A percentile compares a stretch with the other conserved stretches of the same genome.
phyloP scores from a whole-genome alignment of 345 rosid genomes.

The Acer negundo region DNA sequence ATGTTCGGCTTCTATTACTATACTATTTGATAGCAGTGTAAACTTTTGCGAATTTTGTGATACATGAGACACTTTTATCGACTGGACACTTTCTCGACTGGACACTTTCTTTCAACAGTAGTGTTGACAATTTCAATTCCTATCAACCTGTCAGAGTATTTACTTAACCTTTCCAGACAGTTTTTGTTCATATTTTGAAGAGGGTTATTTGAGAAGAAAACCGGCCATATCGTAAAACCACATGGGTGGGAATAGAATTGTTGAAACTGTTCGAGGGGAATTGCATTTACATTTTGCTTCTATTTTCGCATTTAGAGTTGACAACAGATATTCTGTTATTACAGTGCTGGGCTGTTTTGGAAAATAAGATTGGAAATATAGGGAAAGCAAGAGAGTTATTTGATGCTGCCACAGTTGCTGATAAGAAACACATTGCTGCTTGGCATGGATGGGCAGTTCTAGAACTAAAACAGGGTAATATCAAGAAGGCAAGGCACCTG shows the following conservation, averaged over 20 bases:
- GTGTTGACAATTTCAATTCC: too few relatives aligned
- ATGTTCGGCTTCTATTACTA: not conserved
- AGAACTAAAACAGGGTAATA: slow-evolving; percentile 87
- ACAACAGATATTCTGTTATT: slow-evolving; percentile 22
- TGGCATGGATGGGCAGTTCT: slow-evolving; percentile 99
- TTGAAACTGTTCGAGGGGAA: not conserved
- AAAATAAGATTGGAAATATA: slow-evolving; percentile 76
- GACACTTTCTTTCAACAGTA: too few relatives aligned
- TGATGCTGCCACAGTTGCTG: slow-evolving; percentile 97
- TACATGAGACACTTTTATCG: not conserved
- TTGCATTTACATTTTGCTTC: slow-evolving; percentile 1
- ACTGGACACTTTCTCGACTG: not conserved
- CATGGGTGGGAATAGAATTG: not conserved
- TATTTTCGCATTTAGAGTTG: slow-evolving; percentile 7
- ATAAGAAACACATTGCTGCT: slow-evolving; percentile 83
- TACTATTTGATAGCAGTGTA: not conserved
- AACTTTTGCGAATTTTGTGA: not conserved
- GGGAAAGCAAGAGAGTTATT: slow-evolving; percentile 87
- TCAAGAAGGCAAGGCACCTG: slow-evolving; percentile 89
- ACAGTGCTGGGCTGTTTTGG: slow-evolving; percentile 99
- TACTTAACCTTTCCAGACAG: too few relatives aligned
- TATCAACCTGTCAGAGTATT: too few relatives aligned
- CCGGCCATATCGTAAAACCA: not conserved
- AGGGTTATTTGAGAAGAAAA: too few relatives aligned
- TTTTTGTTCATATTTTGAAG: not conserved